Evolutionary conservation across 176 grass and related monocot species (phyloP), one percentile per base, ranked within the genome.

Genomic region (Musa beccarii): DNA sequence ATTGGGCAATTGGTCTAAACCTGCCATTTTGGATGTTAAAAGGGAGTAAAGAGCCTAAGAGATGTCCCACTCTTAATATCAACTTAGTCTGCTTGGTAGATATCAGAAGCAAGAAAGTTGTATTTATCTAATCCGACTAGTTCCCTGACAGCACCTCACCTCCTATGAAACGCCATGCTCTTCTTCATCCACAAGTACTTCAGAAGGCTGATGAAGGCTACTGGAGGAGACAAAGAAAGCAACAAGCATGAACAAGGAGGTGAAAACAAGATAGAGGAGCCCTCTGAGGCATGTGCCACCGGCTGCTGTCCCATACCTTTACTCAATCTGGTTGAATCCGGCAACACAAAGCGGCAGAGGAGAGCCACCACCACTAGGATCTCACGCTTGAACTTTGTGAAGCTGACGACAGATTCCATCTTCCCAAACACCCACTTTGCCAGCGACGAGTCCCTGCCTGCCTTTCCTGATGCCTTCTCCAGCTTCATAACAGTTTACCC

Each of bases 401-500:
- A 62, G 70, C 75, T 81, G 6, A 85, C 89, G 0, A 89, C 87
- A 16, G 73, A 81, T 11, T 88, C 87, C 10, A 69, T 96, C 1
- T 80, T 92, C 61, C 76, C 89, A 0, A 86, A 80, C 10, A 80
- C 76, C 24, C 54, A 66, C 13, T 96, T 96, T 80, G 92, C 87
- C 80, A 96, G 92, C 81, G 89, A 96, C 71, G 92, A 96, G 81
- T 96, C 89, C 0, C 85, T 96, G 8, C 92, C 92, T 0, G 3
- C 66, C 51, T 69, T 88, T 15, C 52, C 74, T 0, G 89, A 90
- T 17, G 87, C 87, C 22, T 86, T 88, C 79, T 28, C 79, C 11
- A 88, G 79, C 29, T 96, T 96, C 83, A 53, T 52, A 59, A 78
- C 85, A 28, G 83, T 86, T 13, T 96, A 90, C 82, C 92, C 92